Evolutionary conservation across 768 basidiomycete genomes (phyloP), one percentile per base, ranked within the genome.

Genomic region (Boletus rubroflammeus): DNA sequence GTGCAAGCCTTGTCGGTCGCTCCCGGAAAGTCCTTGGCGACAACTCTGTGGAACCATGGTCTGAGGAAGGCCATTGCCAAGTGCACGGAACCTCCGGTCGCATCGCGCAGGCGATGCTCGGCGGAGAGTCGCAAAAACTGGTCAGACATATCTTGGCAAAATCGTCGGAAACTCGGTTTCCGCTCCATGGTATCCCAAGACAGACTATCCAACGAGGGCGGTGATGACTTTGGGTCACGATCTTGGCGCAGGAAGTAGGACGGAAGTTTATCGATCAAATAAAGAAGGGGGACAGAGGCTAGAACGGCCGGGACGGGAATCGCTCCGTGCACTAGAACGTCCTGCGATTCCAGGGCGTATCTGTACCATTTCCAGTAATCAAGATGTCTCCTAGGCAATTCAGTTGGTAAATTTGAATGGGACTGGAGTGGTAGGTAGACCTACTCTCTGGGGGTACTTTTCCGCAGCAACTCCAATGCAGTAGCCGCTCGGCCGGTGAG

Each of bases 321-420:
- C 61, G 78, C 80, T 29, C 84, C 85, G 63, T 85, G 76, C 36
- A 90, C 78, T 53, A 90, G 82, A 32, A 88, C 87, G 54, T 83
- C 80, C 64, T 90, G 89, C 10, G 89, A 84, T 64, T 90, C 88
- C 54, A 84, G 74, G 10, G 86, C 84, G 63, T 83, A 86, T 54
- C 81, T 81, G 55, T 84, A 81, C 88, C 88, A 90, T 68, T 84
- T 86, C 83, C 83, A 84, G 66, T 88, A 81, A 57, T 85, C 80
- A 28, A 72, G 67, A 58, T 81, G 79, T 46, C 82, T 82, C 59
- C 85, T 87, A 56, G 1, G 45, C 10, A 35, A 41, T 15, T 5
- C 28, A n/a, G 14, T 60, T 25, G 28, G 29, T 47, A 38, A 51
- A 29, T 48, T 17, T 19, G 26, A 38, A 25, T n/a, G 28, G 25